A percentile compares a stretch with the other conserved stretches of the same genome.
phyloP scores from a whole-genome alignment of 1,284 basidiomycete genomes.

The Irpex sp. region DNA sequence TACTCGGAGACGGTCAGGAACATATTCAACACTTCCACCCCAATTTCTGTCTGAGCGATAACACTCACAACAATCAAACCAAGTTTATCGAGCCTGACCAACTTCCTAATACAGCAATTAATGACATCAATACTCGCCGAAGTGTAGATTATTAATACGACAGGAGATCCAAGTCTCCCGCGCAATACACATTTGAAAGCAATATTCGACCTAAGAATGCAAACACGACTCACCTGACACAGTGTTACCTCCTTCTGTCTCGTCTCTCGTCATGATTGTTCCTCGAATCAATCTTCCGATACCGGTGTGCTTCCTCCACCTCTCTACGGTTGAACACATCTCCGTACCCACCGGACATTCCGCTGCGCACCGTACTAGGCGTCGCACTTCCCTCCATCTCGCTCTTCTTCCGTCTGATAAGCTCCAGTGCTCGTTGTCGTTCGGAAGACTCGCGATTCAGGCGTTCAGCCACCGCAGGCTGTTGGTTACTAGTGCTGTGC shows the following conservation, averaged over 20 bases:
- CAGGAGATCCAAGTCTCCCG: neutral
- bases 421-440: slow-evolving; percentile 63
- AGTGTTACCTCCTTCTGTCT: neutral
- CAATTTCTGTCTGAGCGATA: neutral
- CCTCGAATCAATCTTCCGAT: slow-evolving; percentile 12
- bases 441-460: slow-evolving; percentile 70
- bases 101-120: neutral
- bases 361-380: slow-evolving; percentile 63
- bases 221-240: neutral
- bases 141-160: neutral
- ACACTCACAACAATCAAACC: neutral
- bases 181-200: neutral
- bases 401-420: slow-evolving; percentile 59
- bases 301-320: slow-evolving; percentile 63
- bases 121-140: neutral
- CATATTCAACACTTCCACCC: neutral
- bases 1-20: neutral
- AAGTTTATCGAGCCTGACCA: neutral
- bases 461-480: slow-evolving; percentile 49
- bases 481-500: slow-evolving; percentile 20
- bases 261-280: neutral
- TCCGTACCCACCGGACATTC: slow-evolving; percentile 48
- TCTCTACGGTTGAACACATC: slow-evolving; percentile 70
- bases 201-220: neutral
- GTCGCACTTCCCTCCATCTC: slow-evolving; percentile 63